A percentile compares a stretch with the other conserved stretches of the same genome.
Evolutionary conservation across 768 basidiomycete species (phyloP).

Genomic region (Tulasnella sp.): DNA sequence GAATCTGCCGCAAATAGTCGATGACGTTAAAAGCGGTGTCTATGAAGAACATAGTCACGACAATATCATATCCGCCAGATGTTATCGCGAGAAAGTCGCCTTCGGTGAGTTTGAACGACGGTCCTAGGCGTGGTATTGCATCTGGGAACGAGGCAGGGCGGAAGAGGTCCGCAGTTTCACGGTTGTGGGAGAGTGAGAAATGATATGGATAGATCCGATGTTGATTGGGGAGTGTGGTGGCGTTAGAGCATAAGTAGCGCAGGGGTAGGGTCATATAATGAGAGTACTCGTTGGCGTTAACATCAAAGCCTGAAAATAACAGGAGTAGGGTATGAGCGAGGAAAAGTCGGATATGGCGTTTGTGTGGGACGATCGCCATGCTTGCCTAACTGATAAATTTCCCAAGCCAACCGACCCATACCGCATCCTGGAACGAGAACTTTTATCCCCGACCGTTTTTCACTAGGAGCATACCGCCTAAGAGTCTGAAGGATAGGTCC

Average conservation of each 20-base stretch:
- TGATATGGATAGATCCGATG: constrained; percentile 50
- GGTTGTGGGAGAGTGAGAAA: constrained; percentile 62
- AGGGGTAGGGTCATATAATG: constrained; percentile 54
- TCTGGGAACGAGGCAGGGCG: constrained; percentile 50
- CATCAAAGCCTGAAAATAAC: constrained; percentile 33
- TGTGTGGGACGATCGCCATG: background rate
- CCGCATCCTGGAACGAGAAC: constrained; percentile 57
- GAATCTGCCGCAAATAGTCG: constrained; percentile 41
- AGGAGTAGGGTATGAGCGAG: constrained; percentile 7
- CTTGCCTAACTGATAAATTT: constrained; percentile 49
- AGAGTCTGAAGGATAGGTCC: constrained; percentile 45
- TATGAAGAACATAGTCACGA: constrained; percentile 58
- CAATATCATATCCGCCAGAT: constrained; percentile 39
- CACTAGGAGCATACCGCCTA: constrained; percentile 17
- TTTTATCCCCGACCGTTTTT: constrained; percentile 27
- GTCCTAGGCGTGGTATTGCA: constrained; percentile 38
- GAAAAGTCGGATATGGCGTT: background rate
- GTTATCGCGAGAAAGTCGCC: constrained; percentile 42
- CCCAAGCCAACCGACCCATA: constrained; percentile 55
- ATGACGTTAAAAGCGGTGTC: constrained; percentile 48
- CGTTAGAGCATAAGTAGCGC: constrained; percentile 43
- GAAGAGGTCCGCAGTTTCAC: constrained; percentile 38
- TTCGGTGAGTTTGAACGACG: constrained; percentile 38
- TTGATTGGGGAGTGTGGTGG: constrained; percentile 33
- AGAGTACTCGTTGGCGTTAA: constrained; percentile 53